Evolutionary conservation across 2,329 filamentous ascomycete genomes (phyloP), one percentile per base, ranked within the genome.

Genomic region (Penicillium sp.): DNA sequence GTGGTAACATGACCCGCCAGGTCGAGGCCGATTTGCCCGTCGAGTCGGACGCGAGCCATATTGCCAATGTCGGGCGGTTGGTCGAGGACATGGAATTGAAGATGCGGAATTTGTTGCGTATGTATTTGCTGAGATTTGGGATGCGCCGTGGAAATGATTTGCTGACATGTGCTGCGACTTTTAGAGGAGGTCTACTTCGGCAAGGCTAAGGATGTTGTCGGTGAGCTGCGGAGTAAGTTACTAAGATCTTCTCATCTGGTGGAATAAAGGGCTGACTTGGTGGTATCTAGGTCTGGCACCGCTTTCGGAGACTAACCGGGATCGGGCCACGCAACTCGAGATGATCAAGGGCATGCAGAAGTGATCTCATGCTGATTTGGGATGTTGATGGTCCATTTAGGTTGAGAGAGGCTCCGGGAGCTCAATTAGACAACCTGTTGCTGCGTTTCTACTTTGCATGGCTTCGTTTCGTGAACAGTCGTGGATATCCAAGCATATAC

Each of bases 41-140:
- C 40, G 92, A 96, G 69, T 90, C 89, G 71, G 94, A 98, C 78
- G 89, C 90, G 69, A 92, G 90, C 77, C 95, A 99, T 82, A 95
- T 99, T 70, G 91, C 91, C 70, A 99, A 99, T 79, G 92, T 98
- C 62, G 95, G 95, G 60, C 85, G 89, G 66, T 84, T 99, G 74
- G 93, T 99, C 55, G 95, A 99, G 83, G 95, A 99, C 78, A 98
- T 99, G 95, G 95, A 99, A 82, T 87, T 97, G 76, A 97, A 97
- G 85, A 98, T 99, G 95, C 87, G 95, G 67, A 99, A 99, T 79
- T 79, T 98, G 78, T 82, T 99, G 76, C 94, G 82, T 84, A 77
- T 42, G 52, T 57, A 7, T 19, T 53, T 28, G 3, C 33, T 11
- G 5, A 5, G 11, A 33, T 3, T n/a, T 4, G n/a, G n/a, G 28